phyloP scores from a whole-genome alignment of 2,329 filamentous ascomycete species.

The Fusarium pseudonygamai region DNA sequence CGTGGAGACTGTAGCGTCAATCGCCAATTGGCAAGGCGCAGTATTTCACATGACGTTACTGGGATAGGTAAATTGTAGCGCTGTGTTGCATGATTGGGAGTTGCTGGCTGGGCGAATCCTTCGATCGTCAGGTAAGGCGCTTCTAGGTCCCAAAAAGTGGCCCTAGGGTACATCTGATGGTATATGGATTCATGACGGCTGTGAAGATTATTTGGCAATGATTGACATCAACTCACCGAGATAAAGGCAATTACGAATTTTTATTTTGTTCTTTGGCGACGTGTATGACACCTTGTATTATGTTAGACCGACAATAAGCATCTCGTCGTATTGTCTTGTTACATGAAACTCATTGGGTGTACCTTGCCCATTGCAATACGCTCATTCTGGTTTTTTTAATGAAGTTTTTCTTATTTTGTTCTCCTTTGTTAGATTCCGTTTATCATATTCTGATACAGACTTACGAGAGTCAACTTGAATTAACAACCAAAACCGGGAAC shows the following conservation, averaged over 20 bases:
- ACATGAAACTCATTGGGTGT: no score
- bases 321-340: no score
- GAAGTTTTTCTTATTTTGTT: no score
- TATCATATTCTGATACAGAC: neutral
- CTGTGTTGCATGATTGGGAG: neutral
- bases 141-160: no score
- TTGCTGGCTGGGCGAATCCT: neutral
- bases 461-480: rapidly evolving
- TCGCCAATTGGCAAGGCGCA: neutral
- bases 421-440: neutral
- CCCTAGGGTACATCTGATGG: neutral
- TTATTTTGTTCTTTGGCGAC: no score
- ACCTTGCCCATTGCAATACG: no score
- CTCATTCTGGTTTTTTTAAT: no score
- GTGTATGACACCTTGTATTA: no score
- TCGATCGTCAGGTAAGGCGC: neutral
- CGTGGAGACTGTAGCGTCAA: neutral
- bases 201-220: neutral
- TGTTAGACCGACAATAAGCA: no score
- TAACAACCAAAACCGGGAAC: rapidly evolving
- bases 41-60: neutral
- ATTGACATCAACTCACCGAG: neutral
- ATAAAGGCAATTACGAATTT: no score
- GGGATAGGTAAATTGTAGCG: neutral
- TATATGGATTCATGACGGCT: neutral